Conservation (phyloP, 2,329 filamentous ascomycete species). For the Colletotrichum lindemuthianum region DNA sequence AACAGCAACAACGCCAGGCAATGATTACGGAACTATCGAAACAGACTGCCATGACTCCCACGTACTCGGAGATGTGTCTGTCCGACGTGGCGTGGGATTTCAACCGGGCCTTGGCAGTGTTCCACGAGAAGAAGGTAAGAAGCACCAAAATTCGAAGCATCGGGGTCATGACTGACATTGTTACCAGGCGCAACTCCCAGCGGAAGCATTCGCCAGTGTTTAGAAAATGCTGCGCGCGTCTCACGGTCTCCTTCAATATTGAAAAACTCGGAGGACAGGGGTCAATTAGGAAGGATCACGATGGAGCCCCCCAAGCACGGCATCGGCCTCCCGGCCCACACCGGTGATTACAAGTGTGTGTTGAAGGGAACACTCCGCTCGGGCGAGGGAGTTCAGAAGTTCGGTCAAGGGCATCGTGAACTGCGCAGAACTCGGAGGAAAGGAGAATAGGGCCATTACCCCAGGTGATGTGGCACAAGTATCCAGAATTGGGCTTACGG, state of each 20-base stretch:
- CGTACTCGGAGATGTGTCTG: constrained; percentile 85
- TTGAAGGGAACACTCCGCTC: constrained; percentile 20
- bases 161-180: neutral
- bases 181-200: constrained; percentile 55
- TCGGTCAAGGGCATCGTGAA: constrained; percentile 18
- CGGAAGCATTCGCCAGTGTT: constrained; percentile 55
- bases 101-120: constrained; percentile 77
- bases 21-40: constrained; percentile 80
- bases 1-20: constrained; percentile 65
- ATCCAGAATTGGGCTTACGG: constrained; percentile 13
- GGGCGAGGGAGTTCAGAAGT: constrained; percentile 1
- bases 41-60: constrained; percentile 81
- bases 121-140: constrained; percentile 78
- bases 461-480: constrained; percentile 14
- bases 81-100: constrained; percentile 84
- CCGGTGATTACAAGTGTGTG: constrained; percentile 9
- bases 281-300: constrained; percentile 19
- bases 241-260: constrained; percentile 7
- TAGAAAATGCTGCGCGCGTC: constrained; percentile 35
- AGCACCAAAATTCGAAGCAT: constrained; percentile 6
- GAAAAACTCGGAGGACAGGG: constrained; percentile 21
- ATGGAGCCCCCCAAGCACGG: constrained; percentile 20
- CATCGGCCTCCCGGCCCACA: constrained; percentile 23
- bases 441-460: constrained; percentile 15
- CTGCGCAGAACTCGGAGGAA: constrained; percentile 5